Conservation (phyloP, 2,329 filamentous ascomycete genomes). For the Fusarium sp. region DNA sequence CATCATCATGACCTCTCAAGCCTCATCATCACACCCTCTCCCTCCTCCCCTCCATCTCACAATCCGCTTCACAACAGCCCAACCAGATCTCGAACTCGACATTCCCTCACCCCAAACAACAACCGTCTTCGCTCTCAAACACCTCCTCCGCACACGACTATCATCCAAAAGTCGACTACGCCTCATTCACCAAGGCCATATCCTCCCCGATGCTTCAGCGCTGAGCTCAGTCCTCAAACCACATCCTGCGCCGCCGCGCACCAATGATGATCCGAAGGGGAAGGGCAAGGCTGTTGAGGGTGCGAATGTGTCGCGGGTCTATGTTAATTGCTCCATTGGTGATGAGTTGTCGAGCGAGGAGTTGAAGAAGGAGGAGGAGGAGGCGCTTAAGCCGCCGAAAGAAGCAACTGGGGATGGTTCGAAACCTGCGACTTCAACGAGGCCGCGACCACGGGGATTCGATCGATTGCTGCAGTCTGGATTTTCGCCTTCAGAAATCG, state of each 20-base stretch:
- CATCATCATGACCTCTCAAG: slow-evolving; percentile 42
- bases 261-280: slow-evolving; percentile 42
- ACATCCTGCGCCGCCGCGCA: slow-evolving; percentile 63
- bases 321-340: slow-evolving; percentile 94
- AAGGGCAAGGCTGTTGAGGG: slow-evolving; percentile 73
- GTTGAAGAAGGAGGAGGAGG: slow-evolving; percentile 72
- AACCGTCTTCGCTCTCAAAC: slow-evolving; percentile 82
- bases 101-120: slow-evolving; percentile 74
- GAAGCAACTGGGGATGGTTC: slow-evolving; percentile 61
- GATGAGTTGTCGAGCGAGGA: slow-evolving; percentile 75
- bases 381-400: slow-evolving; percentile 50
- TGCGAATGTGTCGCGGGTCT: slow-evolving; percentile 69
- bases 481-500: slow-evolving; percentile 85
- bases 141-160: slow-evolving; percentile 79
- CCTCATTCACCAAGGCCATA: slow-evolving; percentile 89
- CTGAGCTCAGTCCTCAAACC: slow-evolving; percentile 75
- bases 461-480: slow-evolving; percentile 84
- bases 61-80: slow-evolving; percentile 87
- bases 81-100: slow-evolving; percentile 84
- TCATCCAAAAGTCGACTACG: slow-evolving; percentile 78
- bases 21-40: slow-evolving; percentile 34
- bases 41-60: slow-evolving; percentile 74
- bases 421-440: slow-evolving; percentile 41
- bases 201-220: slow-evolving; percentile 78
- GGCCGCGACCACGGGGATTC: slow-evolving; percentile 74